Evolutionary conservation across 306 rosid genomes (phyloP).

Genomic region (Cucurbita maxima): DNA sequence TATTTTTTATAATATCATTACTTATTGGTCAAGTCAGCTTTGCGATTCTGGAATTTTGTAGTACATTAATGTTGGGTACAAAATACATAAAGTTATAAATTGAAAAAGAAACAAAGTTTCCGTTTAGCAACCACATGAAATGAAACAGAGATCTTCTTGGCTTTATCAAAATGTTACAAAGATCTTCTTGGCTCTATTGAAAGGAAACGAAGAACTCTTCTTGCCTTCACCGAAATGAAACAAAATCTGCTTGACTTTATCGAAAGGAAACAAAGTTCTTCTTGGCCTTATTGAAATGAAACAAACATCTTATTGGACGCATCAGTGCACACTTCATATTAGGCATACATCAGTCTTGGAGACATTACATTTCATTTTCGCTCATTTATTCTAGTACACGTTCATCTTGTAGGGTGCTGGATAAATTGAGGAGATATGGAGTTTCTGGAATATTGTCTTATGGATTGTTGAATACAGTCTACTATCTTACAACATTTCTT

Average conservation of each 20-base stretch:
- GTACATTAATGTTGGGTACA: not conserved
- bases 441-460: constrained; percentile 70
- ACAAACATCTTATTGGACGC: not conserved
- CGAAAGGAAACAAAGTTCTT: not conserved
- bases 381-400: constrained; percentile 2
- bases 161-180: not conserved
- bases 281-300: not conserved
- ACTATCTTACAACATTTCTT: constrained; percentile 70
- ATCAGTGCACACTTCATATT: not conserved
- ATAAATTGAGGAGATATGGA: constrained; percentile 62
- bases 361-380: not conserved
- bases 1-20: not conserved
- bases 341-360: not conserved
- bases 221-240: not conserved
- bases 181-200: not conserved
- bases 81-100: not conserved
- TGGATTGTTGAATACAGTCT: constrained; percentile 71
- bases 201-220: not conserved
- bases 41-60: not conserved
- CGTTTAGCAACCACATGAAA: not conserved
- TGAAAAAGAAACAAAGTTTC: not conserved
- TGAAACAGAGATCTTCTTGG: not conserved
- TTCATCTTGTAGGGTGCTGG: constrained; percentile 34
- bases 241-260: not conserved
- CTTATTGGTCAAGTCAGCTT: not conserved